These are phyloP conservation scores for Schwanniomyces yamadae DNA, from an alignment of 805 yeast genomes.

Conservation along the genomic window DNA sequence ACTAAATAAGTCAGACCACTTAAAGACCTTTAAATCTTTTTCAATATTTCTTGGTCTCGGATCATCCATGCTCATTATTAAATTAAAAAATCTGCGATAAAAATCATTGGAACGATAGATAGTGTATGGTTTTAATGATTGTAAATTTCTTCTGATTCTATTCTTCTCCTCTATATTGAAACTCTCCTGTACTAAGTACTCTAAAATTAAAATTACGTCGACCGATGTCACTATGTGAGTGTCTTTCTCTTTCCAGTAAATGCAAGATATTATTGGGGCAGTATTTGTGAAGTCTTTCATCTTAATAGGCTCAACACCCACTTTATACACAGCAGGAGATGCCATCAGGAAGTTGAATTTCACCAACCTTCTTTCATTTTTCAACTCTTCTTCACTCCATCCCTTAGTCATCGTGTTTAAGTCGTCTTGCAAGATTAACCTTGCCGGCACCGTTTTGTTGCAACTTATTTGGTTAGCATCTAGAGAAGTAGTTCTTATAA, in stretches of 20 bases:
- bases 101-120: slow-evolving; percentile 46
- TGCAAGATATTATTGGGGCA: slow-evolving; percentile 55
- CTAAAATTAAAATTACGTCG: slow-evolving; percentile 58
- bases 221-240: slow-evolving; percentile 61
- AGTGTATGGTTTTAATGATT: slow-evolving; percentile 60
- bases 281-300: slow-evolving; percentile 35
- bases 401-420: slow-evolving; percentile 37
- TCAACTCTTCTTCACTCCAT: slow-evolving; percentile 49
- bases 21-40: slow-evolving; percentile 66
- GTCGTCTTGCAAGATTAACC: slow-evolving; percentile 29
- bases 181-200: slow-evolving; percentile 51
- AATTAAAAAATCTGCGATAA: slow-evolving; percentile 28
- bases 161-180: slow-evolving; percentile 70
- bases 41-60: slow-evolving; percentile 72
- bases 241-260: slow-evolving; percentile 50
- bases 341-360: slow-evolving; percentile 39
- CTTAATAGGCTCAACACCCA: slow-evolving; percentile 37
- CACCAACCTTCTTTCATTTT: slow-evolving; percentile 47
- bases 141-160: slow-evolving; percentile 64
- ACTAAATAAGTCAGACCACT: slow-evolving; percentile 52
- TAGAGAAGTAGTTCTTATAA: slow-evolving; percentile 23
- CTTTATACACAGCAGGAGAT: slow-evolving; percentile 28
- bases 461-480: slow-evolving; percentile 20
- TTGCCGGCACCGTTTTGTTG: slow-evolving; percentile 26
- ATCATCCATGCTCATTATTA: slow-evolving; percentile 58